These are phyloP conservation scores for Mortierella sp. DNA, from an alignment of 371 early-diverging fungal species.

Conservation along the genomic window DNA sequence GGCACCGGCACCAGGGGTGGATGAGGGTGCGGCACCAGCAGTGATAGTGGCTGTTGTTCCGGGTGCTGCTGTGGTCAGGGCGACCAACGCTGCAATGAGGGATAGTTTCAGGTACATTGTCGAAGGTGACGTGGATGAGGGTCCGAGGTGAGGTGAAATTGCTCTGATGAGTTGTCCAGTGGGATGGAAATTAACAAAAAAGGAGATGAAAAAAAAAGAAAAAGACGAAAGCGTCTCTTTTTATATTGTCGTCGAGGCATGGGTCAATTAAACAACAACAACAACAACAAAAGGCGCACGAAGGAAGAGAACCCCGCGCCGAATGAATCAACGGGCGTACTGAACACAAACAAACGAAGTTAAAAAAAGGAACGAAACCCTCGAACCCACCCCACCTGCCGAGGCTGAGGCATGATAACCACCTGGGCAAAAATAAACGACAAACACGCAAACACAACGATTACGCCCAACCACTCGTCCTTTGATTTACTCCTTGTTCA, in stretches of 20 bases:
- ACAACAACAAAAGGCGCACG: not conserved
- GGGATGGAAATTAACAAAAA: constrained; percentile 2
- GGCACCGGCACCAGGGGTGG: constrained; percentile 12
- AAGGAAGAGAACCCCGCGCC: not conserved
- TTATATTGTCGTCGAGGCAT: not conserved
- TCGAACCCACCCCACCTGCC: not conserved
- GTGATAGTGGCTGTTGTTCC: not conserved
- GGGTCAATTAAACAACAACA: not conserved
- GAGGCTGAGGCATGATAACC: not conserved
- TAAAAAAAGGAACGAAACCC: no score
- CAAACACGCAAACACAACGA: no score
- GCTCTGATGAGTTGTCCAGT: not conserved
- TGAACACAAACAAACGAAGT: not conserved
- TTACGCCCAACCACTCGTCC: not conserved
- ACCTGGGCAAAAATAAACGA: not conserved
- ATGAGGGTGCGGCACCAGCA: not conserved
- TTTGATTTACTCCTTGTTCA: not conserved
- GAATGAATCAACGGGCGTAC: not conserved
- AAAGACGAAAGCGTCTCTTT: not conserved
- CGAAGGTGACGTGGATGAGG: not conserved
- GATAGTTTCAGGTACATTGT: constrained; percentile 29
- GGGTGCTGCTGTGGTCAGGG: constrained; percentile 10
- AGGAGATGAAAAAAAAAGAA: not conserved
- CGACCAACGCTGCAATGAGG: constrained; percentile 18
- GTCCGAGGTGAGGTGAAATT: not conserved